Base-by-base conservation (phyloP, 805 yeast genomes). In the baker's yeast (Saccharomyces cerevisiae) region DNA sequence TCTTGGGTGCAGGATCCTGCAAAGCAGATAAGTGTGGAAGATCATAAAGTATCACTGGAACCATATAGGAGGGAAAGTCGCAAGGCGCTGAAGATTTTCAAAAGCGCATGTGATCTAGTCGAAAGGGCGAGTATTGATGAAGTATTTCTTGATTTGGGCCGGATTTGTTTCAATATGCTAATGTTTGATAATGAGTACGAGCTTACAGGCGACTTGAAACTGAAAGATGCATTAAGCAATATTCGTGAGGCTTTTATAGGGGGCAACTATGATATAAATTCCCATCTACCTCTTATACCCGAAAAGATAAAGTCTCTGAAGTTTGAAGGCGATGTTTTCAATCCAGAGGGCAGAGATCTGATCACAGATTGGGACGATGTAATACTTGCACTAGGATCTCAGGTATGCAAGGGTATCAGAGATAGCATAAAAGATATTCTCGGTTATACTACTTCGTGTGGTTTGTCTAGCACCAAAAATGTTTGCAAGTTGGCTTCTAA, bases 111-210 rank as follows among this genome's bases (percentile, higher is more conserved):
- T 65, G 85, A 81, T 54, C 61, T 77, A 14, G 89, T 89, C 0
- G 96, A 94, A 68, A 91, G 91, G 71, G 98, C 97, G 0, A 89
- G 97, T 70, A 94, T 91, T 21, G 99, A 94, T 70, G 99, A 94
- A 70, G 84, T 90, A 50, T 94, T 86, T 65, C 59, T 94, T 60
- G 97, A 94, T 70, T 68, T 94, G 46, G 96, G 97, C 0, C 73
- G 86, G 41, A 60, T 80, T 26, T 80, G 89, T 0, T 77, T 79
- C 60, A 71, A 66, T 51, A 68, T 83, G 10, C 48, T 76, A 2
- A 49, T 66, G 46, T 55, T 57, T 48, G 62, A 62, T 49, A 63
- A 62, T 11, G 24, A 10, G 11, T 30, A 30, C 50, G 24, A 29
- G 8, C 22, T 46, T 24, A 17, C 22, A 17, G 2, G 2, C 11